phyloP scores from a whole-genome alignment of 495 filamentous ascomycete genomes.

The Cladorrhinum samala region DNA sequence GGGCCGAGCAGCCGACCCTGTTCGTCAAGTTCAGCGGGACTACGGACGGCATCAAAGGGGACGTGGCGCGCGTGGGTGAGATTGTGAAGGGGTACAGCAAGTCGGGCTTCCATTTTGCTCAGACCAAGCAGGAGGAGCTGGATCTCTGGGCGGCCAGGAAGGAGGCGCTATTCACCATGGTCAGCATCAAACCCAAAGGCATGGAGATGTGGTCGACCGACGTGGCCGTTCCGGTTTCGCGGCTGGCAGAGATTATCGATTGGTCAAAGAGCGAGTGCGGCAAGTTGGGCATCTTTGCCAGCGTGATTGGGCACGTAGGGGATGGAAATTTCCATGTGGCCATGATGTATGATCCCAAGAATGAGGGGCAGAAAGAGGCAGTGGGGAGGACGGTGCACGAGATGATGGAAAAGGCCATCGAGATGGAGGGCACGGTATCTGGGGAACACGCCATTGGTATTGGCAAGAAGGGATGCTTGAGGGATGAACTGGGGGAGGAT shows the following conservation, averaged over 20 bases:
- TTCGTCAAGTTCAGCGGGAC: constrained; percentile 56
- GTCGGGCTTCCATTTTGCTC: constrained; percentile 52
- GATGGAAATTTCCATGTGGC: constrained; percentile 34
- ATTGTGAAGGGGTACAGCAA: constrained; percentile 41
- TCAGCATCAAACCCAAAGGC: constrained; percentile 41
- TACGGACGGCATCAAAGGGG: constrained; percentile 31
- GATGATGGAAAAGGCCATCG: constrained; percentile 30
- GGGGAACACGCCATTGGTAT: constrained; percentile 35
- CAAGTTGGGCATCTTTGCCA: constrained; percentile 58
- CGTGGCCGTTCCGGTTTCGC: constrained; percentile 63
- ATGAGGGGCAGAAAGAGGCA: constrained; percentile 15
- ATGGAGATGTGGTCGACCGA: constrained; percentile 63
- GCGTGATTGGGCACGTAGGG: constrained; percentile 70
- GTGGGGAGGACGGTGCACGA: constrained; percentile 18
- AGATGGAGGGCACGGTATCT: constrained; percentile 34
- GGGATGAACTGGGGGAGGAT: constrained; percentile 26
- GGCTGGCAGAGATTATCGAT: constrained; percentile 63
- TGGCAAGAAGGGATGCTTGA: constrained; percentile 28
- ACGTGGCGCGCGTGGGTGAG: constrained; percentile 30
- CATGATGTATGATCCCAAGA: constrained; percentile 27
- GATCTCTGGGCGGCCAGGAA: constrained; percentile 66
- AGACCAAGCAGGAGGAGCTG: constrained; percentile 49
- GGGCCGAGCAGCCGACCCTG: constrained; percentile 60
- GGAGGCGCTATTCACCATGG: constrained; percentile 56
- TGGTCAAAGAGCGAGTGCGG: constrained; percentile 58